Conservation (phyloP, 2,329 filamentous ascomycete genomes). For the Penicillium griseofulvum region DNA sequence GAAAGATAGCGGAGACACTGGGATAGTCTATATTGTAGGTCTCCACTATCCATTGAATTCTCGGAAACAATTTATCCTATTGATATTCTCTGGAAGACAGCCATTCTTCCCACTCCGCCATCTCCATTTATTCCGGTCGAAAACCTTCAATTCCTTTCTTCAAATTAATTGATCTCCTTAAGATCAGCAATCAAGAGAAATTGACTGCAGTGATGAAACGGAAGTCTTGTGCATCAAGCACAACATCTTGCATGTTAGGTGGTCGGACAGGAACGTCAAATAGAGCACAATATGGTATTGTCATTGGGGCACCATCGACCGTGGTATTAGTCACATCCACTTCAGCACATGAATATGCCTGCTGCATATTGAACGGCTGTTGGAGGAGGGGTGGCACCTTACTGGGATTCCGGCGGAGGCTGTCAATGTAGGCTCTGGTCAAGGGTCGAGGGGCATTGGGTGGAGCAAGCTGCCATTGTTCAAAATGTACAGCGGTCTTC, state of each 20-base stretch:
- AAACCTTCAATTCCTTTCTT: background rate
- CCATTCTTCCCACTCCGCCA: background rate
- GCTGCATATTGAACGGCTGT: background rate
- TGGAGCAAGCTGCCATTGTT: constrained; percentile 3
- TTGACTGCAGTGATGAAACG: background rate
- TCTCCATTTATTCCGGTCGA: background rate
- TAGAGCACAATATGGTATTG: background rate
- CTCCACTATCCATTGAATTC: background rate
- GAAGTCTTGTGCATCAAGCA: background rate
- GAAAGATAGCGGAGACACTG: background rate
- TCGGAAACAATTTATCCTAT: background rate
- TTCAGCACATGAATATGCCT: background rate
- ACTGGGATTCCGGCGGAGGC: background rate
- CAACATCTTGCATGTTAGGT: background rate
- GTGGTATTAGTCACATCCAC: background rate
- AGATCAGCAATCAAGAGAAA: background rate
- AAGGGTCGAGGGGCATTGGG: background rate
- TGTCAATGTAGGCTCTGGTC: background rate
- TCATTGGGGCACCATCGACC: background rate
- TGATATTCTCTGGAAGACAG: background rate
- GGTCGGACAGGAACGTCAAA: background rate
- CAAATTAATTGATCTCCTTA: background rate
- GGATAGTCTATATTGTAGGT: background rate
- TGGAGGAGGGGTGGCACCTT: background rate
- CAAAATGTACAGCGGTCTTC: background rate